Evolutionary conservation across 345 rosid species (phyloP), one percentile per base, ranked within the genome.

Genomic region (Trapa bicornis): DNA sequence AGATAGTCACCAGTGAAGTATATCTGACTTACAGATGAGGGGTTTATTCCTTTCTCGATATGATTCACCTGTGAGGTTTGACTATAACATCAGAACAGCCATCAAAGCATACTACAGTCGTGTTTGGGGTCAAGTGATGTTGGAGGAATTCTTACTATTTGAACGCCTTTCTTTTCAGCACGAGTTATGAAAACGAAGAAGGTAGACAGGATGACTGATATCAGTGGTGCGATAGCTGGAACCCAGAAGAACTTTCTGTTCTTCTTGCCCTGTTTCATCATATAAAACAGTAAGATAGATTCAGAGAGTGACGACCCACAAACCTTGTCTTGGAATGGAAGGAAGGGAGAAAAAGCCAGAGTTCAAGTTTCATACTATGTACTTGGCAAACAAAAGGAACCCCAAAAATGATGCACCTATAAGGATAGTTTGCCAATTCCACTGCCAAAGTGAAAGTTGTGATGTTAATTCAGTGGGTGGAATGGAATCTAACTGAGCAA

Each of bases 351-450:
- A 41, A 41, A 41, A 41, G 50, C 3, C 0, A 52, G 3, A 33
- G 38, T 37, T 61, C 2, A 3, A 68, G 61, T 14, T 37, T 61
- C 63, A 80, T 90, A 94, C 99, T 1, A 94, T 85, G 83, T 81
- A 62, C 76, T 91, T 94, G 62, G 96, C 78, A 39, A 75, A 62
- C 52, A 94, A 81, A 39, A 94, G 96, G 82, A 94, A 87, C 62
- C 78, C 42, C 77, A 94, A 77, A 69, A 94, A 91, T 67, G 88
- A 79, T 54, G 86, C 86, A 66, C 92, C 97, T 14, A 94, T 91
- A 60, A 85, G 71, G 70, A 94, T 86, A 48, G 99, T 94, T 78
- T 86, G 96, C 95, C 96, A 91, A 70, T 94, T 94, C 97, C 97
- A 94, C 99, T 94, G 88, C 84, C 17, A 48, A 67, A 66, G 16